Percentiles rank a stretch among this genome's conserved stretches.
These are phyloP conservation scores for Verticillium klebahnii DNA, from an alignment of 2,329 filamentous ascomycete genomes.

Conservation along the genomic window DNA sequence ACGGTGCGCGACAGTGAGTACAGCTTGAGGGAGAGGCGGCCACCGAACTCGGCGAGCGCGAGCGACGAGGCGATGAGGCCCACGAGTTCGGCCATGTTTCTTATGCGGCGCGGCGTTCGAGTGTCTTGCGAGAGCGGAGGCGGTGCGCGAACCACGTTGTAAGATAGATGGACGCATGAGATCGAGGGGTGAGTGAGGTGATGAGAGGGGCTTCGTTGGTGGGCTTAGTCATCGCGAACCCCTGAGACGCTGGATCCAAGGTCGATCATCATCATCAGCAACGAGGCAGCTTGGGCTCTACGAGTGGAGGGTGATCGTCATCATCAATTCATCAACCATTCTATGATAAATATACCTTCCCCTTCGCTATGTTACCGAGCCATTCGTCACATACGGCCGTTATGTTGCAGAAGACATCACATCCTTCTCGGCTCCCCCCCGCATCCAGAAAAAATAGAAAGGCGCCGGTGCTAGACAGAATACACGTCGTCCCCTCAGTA, in stretches of 20 bases:
- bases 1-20: not conserved
- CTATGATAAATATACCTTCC: not conserved
- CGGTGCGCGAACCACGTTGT: too few species aligned
- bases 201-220: too few species aligned
- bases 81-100: not conserved
- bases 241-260: too few species aligned
- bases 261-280: not conserved
- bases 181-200: too few species aligned
- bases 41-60: not conserved
- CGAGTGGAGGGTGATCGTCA: not conserved
- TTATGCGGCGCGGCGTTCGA: not conserved
- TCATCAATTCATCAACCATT: not conserved
- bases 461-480: too few species aligned
- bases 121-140: too few species aligned
- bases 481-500: not conserved
- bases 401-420: not conserved
- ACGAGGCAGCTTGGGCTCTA: too few species aligned
- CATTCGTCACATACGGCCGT: not conserved
- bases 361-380: not conserved
- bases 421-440: not conserved
- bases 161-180: too few species aligned
- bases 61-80: not conserved
- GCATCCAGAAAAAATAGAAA: not conserved
- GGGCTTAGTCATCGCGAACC: too few species aligned
- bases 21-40: not conserved